Base-by-base conservation (phyloP, 352 stramenopile genomes). In the Pythium scleroteichum region DNA sequence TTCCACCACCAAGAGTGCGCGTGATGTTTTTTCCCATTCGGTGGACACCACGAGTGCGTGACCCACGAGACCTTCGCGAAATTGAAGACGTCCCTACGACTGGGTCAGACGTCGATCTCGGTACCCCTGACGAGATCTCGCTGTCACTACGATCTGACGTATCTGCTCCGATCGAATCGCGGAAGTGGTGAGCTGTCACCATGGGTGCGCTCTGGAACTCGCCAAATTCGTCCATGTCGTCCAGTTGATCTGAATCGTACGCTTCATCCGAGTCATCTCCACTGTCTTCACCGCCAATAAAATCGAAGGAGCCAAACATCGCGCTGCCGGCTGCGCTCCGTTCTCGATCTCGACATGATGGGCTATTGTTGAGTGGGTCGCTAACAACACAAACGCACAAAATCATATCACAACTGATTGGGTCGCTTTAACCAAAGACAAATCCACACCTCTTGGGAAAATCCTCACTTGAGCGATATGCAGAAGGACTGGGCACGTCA, bases 221-320 rank as follows among this genome's bases (percentile, higher is more conserved):
- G 24, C 73, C 78, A 45, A 79, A 82, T 42, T 87, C 73, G 16
- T 90, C 82, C 76, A 88, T 81, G 50, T 88, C 83, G 0, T 78
- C 86, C 19, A 92, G 75, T 42, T 90, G 75, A 29, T 85, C 76
- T 5, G 81, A 92, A 46, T 90, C 83, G 59, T 92, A 90, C 0
- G 82, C 50, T 10, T 85, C 82, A 53, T 91, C 82, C 17, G 82
- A 92, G 48, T 88, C 78, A 38, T 94, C 82, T 0, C 85, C 82
- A 48, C 85, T 94, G 53, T 94, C 81, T 75, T 90, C 85, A 7
- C 85, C 85, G 4, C 83, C 83, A 38, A 94, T 78, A 32, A 92
- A 93, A 48, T 92, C 85, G 39, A 93, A 94, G n/a, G 79, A 90
- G 20, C 72, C 78, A 46, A 85, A 79, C 10, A 71, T 59, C 17